Evolutionary conservation across 768 basidiomycete genomes (phyloP), one percentile per base, ranked within the genome.

Genomic region (Tremella fuciformis): DNA sequence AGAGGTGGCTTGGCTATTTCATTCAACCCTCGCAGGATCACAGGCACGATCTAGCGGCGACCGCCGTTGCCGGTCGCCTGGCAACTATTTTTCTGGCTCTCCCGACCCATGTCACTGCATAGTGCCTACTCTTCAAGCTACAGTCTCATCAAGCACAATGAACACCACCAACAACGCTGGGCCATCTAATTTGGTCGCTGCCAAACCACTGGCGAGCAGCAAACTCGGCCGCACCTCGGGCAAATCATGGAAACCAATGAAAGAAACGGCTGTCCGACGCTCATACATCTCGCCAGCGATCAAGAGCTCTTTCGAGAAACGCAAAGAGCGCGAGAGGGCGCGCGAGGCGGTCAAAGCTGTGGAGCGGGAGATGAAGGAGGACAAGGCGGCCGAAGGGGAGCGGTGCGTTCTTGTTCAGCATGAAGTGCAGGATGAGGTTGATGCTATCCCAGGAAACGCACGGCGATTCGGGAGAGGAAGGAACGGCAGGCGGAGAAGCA

Each of bases 341-440:
- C 49, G 40, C 15, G 67, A 72, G 19, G 67, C 70, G 19, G 55
- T 65, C 25, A 77, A 74, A 50, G 64, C 59, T 41, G 39, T 71
- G 15, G 76, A 77, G 59, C 62, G 53, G 60, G 67, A 73, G 63
- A 63, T 77, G 67, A 74, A 71, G 59, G 75, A 73, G 49, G 71
- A 73, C 25, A 65, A 66, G 41, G 60, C 61, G 53, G 62, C 65
- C 0, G 71, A 72, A 47, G 52, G 59, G 46, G 67, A 74, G 40
- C 51, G 65, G 72, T 74, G 60, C 50, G 72, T 69, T 24, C 24
- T 25, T 15, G 15, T 56, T n/a, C 8, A n/a, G 21, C 6, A 7
- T 3, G 49, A 6, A 29, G 22, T 16, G 25, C 6, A n/a, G n/a
- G 4, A 29, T 7, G 25, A 29, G n/a, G 49, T 8, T n/a, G 49